These are phyloP conservation scores for Penicillium janthinellum DNA, from an alignment of 2,329 filamentous ascomycete species.

Conservation along the genomic window DNA sequence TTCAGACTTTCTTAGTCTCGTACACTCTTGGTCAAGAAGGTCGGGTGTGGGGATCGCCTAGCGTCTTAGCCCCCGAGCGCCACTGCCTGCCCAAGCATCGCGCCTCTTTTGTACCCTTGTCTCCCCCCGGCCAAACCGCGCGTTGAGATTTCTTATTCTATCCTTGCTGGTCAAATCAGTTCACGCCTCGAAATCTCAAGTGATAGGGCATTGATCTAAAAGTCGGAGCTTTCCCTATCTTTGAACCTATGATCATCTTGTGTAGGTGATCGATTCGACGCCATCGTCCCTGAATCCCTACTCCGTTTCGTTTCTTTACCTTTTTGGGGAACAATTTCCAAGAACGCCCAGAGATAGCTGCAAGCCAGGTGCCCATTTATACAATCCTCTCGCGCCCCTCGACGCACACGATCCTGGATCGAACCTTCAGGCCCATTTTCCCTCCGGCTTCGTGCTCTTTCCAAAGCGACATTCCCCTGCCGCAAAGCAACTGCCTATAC, in stretches of 20 bases:
- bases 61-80: neutral
- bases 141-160: slow-evolving; percentile 6
- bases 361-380: neutral
- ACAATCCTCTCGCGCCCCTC: neutral
- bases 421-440: neutral
- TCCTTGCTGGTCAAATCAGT: neutral
- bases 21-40: neutral
- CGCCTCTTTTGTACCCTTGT: neutral
- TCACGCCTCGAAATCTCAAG: neutral
- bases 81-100: neutral
- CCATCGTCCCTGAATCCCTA: neutral
- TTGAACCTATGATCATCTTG: neutral
- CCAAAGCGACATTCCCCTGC: neutral
- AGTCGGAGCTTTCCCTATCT: neutral
- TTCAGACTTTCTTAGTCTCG: neutral
- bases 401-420: neutral
- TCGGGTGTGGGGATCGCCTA: neutral
- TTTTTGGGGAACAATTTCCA: neutral
- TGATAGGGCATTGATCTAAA: neutral
- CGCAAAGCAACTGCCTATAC: neutral
- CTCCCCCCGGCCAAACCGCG: slow-evolving; percentile 9
- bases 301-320: neutral
- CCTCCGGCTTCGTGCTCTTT: neutral
- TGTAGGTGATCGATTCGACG: neutral
- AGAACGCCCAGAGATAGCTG: neutral